These are phyloP conservation scores for Dactylellina parvicollis DNA, from an alignment of 2,329 filamentous ascomycete species.

Conservation along the genomic window DNA sequence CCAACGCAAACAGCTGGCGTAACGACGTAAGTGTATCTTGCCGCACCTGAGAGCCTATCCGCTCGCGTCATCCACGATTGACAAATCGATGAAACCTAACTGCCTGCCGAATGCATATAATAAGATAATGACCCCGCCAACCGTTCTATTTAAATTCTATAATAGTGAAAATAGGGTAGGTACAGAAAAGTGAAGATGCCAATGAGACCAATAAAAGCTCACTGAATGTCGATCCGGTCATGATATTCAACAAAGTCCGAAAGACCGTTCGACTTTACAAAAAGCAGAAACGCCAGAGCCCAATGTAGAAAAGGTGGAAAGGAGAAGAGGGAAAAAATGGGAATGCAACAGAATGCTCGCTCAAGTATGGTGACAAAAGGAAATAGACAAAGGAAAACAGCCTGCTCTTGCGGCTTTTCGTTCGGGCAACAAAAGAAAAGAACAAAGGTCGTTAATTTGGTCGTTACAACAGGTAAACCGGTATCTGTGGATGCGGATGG, in stretches of 20 bases:
- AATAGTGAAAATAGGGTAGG: constrained; percentile 18
- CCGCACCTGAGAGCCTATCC: too few species aligned
- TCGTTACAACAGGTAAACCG: constrained; percentile 1
- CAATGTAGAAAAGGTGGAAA: constrained; percentile 29
- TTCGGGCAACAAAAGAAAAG: constrained; percentile 23
- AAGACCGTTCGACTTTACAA: not conserved
- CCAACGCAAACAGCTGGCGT: too few species aligned
- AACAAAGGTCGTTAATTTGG: constrained; percentile 26
- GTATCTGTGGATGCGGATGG: not conserved
- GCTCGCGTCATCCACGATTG: too few species aligned
- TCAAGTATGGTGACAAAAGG: constrained; percentile 13
- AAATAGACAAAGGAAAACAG: constrained; percentile 7
- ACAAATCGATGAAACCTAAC: too few species aligned
- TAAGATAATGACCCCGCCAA: constrained; percentile 8
- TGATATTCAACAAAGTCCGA: too few species aligned
- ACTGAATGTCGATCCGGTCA: not conserved
- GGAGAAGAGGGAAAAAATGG: not conserved
- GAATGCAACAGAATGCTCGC: constrained; percentile 32
- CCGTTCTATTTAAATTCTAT: constrained; percentile 47
- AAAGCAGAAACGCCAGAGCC: constrained; percentile 37
- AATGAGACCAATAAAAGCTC: not conserved
- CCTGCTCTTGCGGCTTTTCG: not conserved
- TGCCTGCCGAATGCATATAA: not conserved
- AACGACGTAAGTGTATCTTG: too few species aligned
- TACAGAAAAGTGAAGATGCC: not conserved